Base-by-base conservation (phyloP, 495 filamentous ascomycete genomes). In the Neurospora sp. region DNA sequence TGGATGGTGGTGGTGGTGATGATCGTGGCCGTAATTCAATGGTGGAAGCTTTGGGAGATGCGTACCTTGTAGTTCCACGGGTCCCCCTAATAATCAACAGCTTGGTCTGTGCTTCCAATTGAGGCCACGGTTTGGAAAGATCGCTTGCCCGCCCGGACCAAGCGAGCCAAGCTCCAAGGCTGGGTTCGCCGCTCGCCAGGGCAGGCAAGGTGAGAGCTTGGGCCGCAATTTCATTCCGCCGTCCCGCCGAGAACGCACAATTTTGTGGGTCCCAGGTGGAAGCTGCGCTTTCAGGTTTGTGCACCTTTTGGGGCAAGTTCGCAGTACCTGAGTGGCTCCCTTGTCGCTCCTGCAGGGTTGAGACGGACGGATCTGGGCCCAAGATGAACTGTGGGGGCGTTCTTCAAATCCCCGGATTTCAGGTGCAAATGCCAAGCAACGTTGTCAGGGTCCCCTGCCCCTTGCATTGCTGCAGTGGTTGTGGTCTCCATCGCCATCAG, bases 91-190 rank as follows among this genome's bases (percentile, higher is more conserved):
- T 74, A 74, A 53, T 41, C 69, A 40, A 12, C 40, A 40, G 39
- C n/a, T 71, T 78, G 76, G 73, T 74, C 78, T 76, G 75, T 80
- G 78, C 75, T 76, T 40, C 71, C 75, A 78, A 76, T 80, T 80
- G 78, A 81, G 80, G 80, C 80, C 80, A 81, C 78, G 79, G 75
- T 80, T 76, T 77, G 76, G 75, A 71, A 78, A 76, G 53, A 35
- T 35, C 31, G 53, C 53, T 66, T 66, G 53, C 53, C 53, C 5
- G 53, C 53, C 46, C 53, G 22, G 27, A 66, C 22, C 27, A 61
- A 6, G 27, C 12, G 53, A 61, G 53, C 53, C 53, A 27, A 72
- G 70, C 70, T 31, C 66, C 73, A 59, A 71, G 35, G 69, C 72
- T 75, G 71, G 73, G 61, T 18, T 38, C 40, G 31, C 35, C 20